phyloP scores from a whole-genome alignment of 1,284 basidiomycete genomes.

The Cryptococcus amylolentus region DNA sequence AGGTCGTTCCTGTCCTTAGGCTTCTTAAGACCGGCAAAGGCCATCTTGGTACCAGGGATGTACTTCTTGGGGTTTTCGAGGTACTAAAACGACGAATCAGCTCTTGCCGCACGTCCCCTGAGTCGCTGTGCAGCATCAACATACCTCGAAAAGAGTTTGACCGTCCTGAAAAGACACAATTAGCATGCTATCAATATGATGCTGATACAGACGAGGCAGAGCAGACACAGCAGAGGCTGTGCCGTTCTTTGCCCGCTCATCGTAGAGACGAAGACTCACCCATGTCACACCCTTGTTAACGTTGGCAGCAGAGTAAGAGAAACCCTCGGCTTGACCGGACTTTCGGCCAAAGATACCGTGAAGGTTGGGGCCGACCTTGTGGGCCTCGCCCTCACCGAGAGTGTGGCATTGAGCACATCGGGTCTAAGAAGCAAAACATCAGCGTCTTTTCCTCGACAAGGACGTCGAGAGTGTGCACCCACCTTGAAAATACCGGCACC shows the following conservation, averaged over 20 bases:
- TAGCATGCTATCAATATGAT: background rate
- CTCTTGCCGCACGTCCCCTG: background rate
- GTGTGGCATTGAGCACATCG: conserved; percentile 99
- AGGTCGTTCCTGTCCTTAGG: conserved; percentile 92
- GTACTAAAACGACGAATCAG: conserved; percentile 15
- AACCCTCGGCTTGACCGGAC: conserved; percentile 81
- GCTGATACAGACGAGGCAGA: background rate
- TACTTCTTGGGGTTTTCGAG: conserved; percentile 93
- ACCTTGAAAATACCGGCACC: conserved; percentile 85
- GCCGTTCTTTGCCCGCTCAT: background rate
- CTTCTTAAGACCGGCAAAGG: conserved; percentile 96
- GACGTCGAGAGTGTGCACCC: conserved; percentile 1
- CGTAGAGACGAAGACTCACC: conserved; percentile 30
- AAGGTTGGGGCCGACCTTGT: conserved; percentile 84
- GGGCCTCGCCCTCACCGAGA: conserved; percentile 66
- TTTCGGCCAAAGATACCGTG: conserved; percentile 85
- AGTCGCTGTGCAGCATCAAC: conserved; percentile 4
- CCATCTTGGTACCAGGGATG: conserved; percentile 95
- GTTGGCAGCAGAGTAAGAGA: conserved; percentile 93
- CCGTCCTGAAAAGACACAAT: conserved; percentile 22
- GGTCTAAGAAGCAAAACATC: conserved; percentile 53
- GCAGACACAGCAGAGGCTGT: background rate
- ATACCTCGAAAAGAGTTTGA: conserved; percentile 45
- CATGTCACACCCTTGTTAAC: conserved; percentile 90
- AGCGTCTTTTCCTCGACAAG: background rate